A percentile compares a stretch with the other conserved stretches of the same genome.
Conservation (phyloP, 495 filamentous ascomycete species). For the Penicillium fimorum region DNA sequence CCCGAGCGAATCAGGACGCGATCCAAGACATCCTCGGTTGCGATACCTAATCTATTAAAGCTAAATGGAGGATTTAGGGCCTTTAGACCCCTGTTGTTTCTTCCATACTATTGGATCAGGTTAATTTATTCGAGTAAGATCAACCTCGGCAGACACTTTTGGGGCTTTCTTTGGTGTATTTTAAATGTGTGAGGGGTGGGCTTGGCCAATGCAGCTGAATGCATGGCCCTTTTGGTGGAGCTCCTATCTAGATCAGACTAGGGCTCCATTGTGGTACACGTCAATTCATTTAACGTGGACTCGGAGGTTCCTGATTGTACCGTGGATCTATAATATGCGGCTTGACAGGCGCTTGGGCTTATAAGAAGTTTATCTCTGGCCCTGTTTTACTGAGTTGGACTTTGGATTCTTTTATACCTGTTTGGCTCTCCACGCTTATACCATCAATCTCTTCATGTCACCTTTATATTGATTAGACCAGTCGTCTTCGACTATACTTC, state of each 20-base stretch:
- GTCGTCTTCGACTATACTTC: slow-evolving; percentile 1
- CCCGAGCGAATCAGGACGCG: neutral
- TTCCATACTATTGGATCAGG: slow-evolving; percentile 9
- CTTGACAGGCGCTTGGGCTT: neutral
- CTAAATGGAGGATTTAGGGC: neutral
- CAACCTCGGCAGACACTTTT: slow-evolving; percentile 6
- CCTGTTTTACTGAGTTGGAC: neutral
- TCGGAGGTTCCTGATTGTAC: neutral
- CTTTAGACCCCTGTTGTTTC: neutral
- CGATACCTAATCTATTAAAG: slow-evolving; percentile 4
- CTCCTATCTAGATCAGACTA: neutral
- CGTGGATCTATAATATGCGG: neutral
- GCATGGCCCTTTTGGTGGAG: slow-evolving; percentile 3
- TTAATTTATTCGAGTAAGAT: slow-evolving; percentile 15
- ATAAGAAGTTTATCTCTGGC: slow-evolving; percentile 7
- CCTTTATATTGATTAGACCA: neutral
- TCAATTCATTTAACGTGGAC: slow-evolving; percentile 2
- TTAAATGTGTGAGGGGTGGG: slow-evolving; percentile 6
- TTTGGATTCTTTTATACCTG: neutral
- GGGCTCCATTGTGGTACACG: slow-evolving; percentile 4
- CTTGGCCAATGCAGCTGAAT: neutral
- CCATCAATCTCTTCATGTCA: neutral
- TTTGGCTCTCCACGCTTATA: neutral
- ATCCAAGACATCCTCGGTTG: slow-evolving; percentile 15
- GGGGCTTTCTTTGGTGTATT: neutral